Percentiles rank a stretch among this genome's conserved stretches.
Conservation (phyloP, 1,284 basidiomycete genomes). For the Trametes hirsuta region DNA sequence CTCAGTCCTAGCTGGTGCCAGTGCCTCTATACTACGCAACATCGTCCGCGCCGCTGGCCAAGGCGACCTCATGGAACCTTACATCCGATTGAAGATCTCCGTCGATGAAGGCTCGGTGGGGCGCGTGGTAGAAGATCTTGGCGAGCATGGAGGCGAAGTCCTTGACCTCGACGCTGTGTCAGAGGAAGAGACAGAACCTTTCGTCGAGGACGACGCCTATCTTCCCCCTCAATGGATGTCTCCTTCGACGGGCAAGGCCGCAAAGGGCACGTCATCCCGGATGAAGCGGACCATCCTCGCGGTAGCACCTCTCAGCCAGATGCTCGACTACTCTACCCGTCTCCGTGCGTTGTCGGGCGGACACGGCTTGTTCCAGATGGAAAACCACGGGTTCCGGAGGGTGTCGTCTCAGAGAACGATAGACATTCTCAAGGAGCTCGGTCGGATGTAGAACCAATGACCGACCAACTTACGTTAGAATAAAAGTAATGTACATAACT, state of each 20-base stretch:
- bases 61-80: conserved; percentile 78
- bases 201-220: conserved; percentile 65
- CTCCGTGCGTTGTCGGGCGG: conserved; percentile 83
- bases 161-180: conserved; percentile 59
- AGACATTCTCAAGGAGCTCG: conserved; percentile 78
- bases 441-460: conserved; percentile 49
- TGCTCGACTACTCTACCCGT: conserved; percentile 81
- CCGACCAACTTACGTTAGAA: not conserved
- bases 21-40: conserved; percentile 63
- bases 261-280: conserved; percentile 35
- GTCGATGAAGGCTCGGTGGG: conserved; percentile 70
- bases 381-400: conserved; percentile 70
- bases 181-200: conserved; percentile 51
- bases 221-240: conserved; percentile 74
- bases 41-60: conserved; percentile 60
- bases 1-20: conserved; percentile 65
- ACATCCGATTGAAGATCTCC: conserved; percentile 64
- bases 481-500: not conserved
- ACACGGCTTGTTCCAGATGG: conserved; percentile 81
- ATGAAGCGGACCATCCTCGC: conserved; percentile 68
- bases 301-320: conserved; percentile 74
- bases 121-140: conserved; percentile 76
- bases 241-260: conserved; percentile 57
- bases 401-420: conserved; percentile 61
- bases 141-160: conserved; percentile 75